phyloP scores from a whole-genome alignment of 2,329 filamentous ascomycete genomes.

The Nemania serpens region DNA sequence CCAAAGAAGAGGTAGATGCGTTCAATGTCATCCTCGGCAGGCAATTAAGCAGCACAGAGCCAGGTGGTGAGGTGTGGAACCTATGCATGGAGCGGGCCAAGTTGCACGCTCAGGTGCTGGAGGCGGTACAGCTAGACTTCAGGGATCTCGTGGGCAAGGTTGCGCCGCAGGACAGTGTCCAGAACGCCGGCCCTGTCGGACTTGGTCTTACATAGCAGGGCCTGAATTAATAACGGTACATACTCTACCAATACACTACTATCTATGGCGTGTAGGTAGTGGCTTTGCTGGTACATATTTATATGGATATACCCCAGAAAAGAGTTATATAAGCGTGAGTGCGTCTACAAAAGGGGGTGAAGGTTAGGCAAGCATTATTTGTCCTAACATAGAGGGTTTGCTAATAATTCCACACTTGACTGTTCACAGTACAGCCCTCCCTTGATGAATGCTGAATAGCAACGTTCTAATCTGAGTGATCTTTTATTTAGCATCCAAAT shows the following conservation, averaged over 20 bases:
- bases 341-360: background rate
- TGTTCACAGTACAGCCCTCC: too few species aligned
- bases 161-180: slow-evolving; percentile 37
- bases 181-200: slow-evolving; percentile 45
- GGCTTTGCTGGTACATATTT: background rate
- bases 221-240: background rate
- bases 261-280: background rate
- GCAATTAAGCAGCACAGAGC: slow-evolving; percentile 85
- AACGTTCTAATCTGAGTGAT: background rate
- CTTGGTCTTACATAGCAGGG: slow-evolving; percentile 44
- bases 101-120: slow-evolving; percentile 78
- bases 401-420: too few species aligned
- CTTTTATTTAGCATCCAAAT: background rate
- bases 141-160: slow-evolving; percentile 75
- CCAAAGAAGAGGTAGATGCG: slow-evolving; percentile 89
- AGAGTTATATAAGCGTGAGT: background rate
- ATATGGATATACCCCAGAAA: background rate
- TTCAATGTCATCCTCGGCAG: slow-evolving; percentile 84
- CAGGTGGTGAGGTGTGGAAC: slow-evolving; percentile 75
- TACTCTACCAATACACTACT: background rate
- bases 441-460: too few species aligned
- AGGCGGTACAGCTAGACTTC: slow-evolving; percentile 90
- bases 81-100: slow-evolving; percentile 82
- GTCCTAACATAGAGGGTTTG: too few species aligned
- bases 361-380: too few species aligned